Conservation (phyloP, 2,329 filamentous ascomycete species). For the Sporothrix brasiliensis region DNA sequence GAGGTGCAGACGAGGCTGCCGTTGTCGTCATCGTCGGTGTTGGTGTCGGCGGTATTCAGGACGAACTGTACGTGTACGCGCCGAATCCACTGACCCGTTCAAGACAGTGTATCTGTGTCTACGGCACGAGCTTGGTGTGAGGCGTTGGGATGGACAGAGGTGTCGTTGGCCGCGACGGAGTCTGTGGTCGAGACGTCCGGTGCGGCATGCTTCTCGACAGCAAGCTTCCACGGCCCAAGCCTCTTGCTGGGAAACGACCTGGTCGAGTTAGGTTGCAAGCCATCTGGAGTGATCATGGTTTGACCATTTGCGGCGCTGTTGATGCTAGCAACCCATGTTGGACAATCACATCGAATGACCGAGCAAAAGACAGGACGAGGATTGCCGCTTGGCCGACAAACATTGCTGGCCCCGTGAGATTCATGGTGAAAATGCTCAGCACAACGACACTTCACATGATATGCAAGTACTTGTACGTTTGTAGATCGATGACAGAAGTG, state of each 20-base stretch:
- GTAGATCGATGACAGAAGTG: no score
- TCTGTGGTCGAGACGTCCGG: constrained; percentile 25
- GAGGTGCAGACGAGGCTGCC: no score
- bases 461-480: no score
- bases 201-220: constrained; percentile 26
- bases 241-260: background rate
- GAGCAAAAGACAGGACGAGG: no score
- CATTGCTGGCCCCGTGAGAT: no score
- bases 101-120: constrained; percentile 29
- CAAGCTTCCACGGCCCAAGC: constrained; percentile 6
- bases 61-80: background rate
- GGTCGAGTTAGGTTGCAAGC: no score
- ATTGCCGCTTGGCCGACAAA: no score
- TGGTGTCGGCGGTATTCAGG: no score
- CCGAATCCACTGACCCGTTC: constrained; percentile 31
- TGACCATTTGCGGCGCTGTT: constrained; percentile 26
- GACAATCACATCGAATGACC: constrained; percentile 15
- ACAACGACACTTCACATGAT: no score
- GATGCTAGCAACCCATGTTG: constrained; percentile 22
- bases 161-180: constrained; percentile 28
- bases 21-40: no score
- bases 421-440: no score
- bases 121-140: constrained; percentile 30
- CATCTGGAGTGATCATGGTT: constrained; percentile 5
- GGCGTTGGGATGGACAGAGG: constrained; percentile 23